Conservation (phyloP, 1,284 basidiomycete species). For the Pseudozyma sp. region DNA sequence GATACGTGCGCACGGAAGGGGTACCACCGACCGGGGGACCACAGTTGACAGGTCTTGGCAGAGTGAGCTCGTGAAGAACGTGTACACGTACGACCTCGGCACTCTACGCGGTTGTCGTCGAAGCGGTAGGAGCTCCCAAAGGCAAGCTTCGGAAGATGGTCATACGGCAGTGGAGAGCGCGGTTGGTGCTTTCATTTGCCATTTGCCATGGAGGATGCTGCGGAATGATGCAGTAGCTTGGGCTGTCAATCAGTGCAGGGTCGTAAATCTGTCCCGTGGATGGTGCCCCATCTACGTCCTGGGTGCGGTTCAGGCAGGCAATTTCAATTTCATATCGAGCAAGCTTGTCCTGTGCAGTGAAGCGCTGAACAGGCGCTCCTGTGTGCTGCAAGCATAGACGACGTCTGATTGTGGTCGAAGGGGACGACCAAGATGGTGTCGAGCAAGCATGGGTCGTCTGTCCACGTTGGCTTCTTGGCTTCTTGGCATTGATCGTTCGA, state of each 20-base stretch:
- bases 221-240: too few species aligned
- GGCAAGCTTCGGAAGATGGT: too few species aligned
- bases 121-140: too few species aligned
- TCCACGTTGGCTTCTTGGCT: conserved; percentile 46
- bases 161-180: too few species aligned
- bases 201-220: too few species aligned
- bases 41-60: conserved; percentile 23
- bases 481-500: conserved; percentile 24
- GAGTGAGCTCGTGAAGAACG: conserved; percentile 7
- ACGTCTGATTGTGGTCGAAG: neutral
- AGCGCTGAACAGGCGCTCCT: too few species aligned
- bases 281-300: neutral
- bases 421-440: neutral
- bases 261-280: too few species aligned
- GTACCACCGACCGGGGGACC: conserved; percentile 2
- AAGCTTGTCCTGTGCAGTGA: too few species aligned
- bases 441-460: conserved; percentile 20
- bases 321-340: conserved; percentile 4
- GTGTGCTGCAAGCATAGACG: too few species aligned
- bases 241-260: neutral
- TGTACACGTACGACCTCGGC: neutral
- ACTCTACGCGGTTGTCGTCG: neutral
- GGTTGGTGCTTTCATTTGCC: too few species aligned
- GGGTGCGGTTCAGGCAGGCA: neutral
- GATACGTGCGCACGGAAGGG: neutral